Base-by-base conservation (phyloP, 2,329 filamentous ascomycete species). In the Rhexocercosporidium sp. region DNA sequence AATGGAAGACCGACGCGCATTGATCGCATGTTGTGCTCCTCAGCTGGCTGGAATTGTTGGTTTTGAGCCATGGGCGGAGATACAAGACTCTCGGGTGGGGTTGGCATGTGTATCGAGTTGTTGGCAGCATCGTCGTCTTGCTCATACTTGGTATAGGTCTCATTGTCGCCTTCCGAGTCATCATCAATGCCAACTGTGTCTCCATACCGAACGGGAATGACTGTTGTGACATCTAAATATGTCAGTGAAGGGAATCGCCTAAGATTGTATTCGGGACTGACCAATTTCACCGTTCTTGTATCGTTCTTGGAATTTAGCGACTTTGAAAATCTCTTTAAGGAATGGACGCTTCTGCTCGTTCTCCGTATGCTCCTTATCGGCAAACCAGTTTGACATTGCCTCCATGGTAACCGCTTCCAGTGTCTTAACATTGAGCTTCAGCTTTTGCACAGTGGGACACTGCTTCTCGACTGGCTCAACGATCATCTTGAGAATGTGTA, bases 311-410 rank as follows among this genome's bases (percentile, higher is more conserved):
- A 80, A 77, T 64, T 78, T 82, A 0, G 88, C 88, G 34, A 90
- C 82, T 68, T 84, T 85, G 79, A 90, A 90, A 9, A 90, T 85
- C 72, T 90, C 87, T 62, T 82, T 84, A 9, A 90, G 74, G 57
- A 82, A 87, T 0, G 82, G 81, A 65, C 81, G 83, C 79, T 90
- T 90, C 69, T 80, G 80, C 1, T 78, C 77, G 66, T 90, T 90
- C 49, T 81, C 81, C 0, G 82, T 81, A 29, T 81, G 79, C 2
- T 86, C 83, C 63, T 83, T 85, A 69, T 89, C 86, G 16, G 81
- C 79, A 66, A 89, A 90, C 78, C 87, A 90, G 18, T 81, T 78
- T 0, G 85, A 85, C 31, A 90, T 80, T 0, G 85, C 85, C 64
- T 90, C 87, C 59, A 81, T 83, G 0, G 88, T 89, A 1, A 84